Base-by-base conservation (phyloP, 495 filamentous ascomycete genomes). In the Gamarada debralockiae region DNA sequence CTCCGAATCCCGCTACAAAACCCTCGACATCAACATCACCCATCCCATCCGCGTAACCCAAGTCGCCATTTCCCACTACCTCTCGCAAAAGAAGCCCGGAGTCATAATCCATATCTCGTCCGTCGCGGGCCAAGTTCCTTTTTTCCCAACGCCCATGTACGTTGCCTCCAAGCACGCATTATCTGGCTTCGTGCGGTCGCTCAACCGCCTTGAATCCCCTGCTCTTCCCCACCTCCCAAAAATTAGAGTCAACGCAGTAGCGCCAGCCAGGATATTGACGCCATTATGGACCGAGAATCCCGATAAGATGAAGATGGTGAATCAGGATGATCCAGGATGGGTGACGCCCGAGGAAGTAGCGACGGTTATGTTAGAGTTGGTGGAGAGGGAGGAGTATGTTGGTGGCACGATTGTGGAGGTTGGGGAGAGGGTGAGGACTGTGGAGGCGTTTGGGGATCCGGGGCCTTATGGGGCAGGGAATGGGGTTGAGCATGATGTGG, bases 21-120 rank as follows among this genome's bases (percentile, higher is more conserved):
- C 70, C 57, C 36, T 88, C 31, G 83, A 86, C 59, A 85, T 88
- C 70, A 86, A 85, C 64, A 41, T 88, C 55, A 84, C 79, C 3
- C 84, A 87, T 62, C 84, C 84, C 0, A 85, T 86, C 63, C 82
- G 84, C 48, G 70, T 73, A 8, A 83, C 82, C 4, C 84, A 87
- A 52, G 68, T 86, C 13, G 83, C 84, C 7, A 81, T 87, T 43
- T 67, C 77, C 7, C 70, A 80, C 55, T 86, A 83, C 69, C 41
- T 57, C 18, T 17, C n/a, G 2, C 23, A 22, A 17, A 54, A 53
- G 25, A 57, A 57, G 23, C 56, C 55, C 3, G 59, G 59, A 14
- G 38, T 41, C 3, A 37, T 87, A 12, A 57, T 86, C 17, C 80
- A 84, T 54, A 80, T 86, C 49, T 78, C 74, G 55, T 80, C 74